Evolutionary conservation across 305 asterid genomes (phyloP), one percentile per base, ranked within the genome.

Genomic region (Euphrasia arctica): DNA sequence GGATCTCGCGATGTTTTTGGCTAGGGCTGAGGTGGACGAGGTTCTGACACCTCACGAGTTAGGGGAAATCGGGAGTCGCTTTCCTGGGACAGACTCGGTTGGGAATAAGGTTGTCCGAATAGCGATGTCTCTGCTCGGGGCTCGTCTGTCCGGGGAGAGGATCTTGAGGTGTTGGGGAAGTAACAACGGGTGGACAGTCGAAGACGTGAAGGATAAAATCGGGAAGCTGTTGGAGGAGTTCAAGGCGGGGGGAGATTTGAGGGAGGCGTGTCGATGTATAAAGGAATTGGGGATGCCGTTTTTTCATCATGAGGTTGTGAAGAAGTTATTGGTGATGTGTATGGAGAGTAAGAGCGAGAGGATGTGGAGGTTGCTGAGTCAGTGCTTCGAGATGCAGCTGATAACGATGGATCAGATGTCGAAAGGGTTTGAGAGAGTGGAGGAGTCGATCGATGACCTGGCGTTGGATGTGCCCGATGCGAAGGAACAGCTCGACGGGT

Each of bases 241-340:
- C 8, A 93, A 74, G 63, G 84, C 90, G 0, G 98, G 97, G 2
- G 98, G 98, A 9, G 98, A 85, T 50, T 76, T 73, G 0, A 72
- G 87, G 14, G 98, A 92, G 74, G 97, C 98, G 0, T 87, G 90
- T 59, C 69, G 87, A 2, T 92, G 98, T 83, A 84, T 92, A 67
- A 92, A 85, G 78, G 98, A 91, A 54, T 65, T 91, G 22, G 88
- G 97, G 10, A 91, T 91, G 98, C 95, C 98, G 9, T 91, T 91
- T 60, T 91, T 91, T 15, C 98, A 91, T 61, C 98, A 91, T 51
- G 97, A 91, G 62, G 97, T 89, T 1, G 95, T 91, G 67, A 91
- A 91, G 73, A 89, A 81, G 66, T 70, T 80, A 2, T n/a, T 92
- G 64, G 88, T 89, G 64, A 70, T 73, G 2, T 78, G 85, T 2